phyloP scores from a whole-genome alignment of 2,329 filamentous ascomycete species.

The Raffaelea albimanens region DNA sequence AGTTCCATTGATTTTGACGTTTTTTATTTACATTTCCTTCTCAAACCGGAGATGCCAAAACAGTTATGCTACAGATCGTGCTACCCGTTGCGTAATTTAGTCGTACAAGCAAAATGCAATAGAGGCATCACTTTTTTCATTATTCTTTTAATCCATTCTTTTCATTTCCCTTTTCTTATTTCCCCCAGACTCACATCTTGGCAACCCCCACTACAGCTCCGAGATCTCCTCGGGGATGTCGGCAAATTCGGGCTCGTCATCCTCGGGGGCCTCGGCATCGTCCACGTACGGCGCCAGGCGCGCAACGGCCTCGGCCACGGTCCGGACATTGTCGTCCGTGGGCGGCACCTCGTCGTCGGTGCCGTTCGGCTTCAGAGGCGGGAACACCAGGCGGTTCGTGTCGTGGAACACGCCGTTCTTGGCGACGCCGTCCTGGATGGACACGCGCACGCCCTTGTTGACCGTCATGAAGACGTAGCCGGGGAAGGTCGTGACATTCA shows the following conservation, averaged over 20 bases:
- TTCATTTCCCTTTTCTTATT: background rate
- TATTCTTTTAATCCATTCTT: background rate
- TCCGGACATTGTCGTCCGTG: constrained; percentile 2
- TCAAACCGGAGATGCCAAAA: too few relatives aligned
- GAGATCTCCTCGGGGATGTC: background rate
- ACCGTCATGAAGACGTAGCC: constrained; percentile 63
- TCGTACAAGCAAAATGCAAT: too few relatives aligned
- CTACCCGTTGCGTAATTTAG: too few relatives aligned
- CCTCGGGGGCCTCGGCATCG: background rate
- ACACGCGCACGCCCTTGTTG: constrained; percentile 62
- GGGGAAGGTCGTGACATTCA: constrained; percentile 63
- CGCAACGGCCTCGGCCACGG: constrained; percentile 7
- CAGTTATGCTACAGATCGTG: too few relatives aligned
- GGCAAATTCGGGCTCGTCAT: background rate
- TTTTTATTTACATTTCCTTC: too few relatives aligned
- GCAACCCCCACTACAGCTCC: background rate
- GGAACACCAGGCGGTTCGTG: constrained; percentile 62
- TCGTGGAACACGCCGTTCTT: constrained; percentile 79
- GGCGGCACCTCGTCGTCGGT: constrained; percentile 15
- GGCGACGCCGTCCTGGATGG: constrained; percentile 60
- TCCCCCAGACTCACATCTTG: too few relatives aligned
- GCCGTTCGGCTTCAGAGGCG: constrained; percentile 47
- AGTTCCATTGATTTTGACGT: too few relatives aligned
- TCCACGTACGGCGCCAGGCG: constrained; percentile 10
- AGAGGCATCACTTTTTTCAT: background rate